Conservation (phyloP, 2,329 filamentous ascomycete species). For the Penicillium polonicum region DNA sequence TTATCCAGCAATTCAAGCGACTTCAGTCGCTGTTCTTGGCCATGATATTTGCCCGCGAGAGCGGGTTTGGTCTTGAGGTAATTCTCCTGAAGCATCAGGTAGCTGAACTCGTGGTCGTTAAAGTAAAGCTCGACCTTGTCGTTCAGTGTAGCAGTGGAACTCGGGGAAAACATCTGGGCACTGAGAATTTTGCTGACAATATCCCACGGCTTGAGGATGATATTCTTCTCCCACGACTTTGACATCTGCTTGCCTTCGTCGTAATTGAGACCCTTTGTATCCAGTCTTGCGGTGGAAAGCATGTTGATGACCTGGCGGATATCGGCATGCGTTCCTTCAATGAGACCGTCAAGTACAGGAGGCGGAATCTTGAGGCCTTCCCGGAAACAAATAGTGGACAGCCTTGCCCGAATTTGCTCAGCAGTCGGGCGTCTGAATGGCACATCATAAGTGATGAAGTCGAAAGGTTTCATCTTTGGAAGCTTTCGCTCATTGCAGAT, state of each 20-base stretch:
- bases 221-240: slow-evolving; percentile 97
- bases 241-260: slow-evolving; percentile 91
- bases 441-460: slow-evolving; percentile 78
- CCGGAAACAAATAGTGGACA: slow-evolving; percentile 92
- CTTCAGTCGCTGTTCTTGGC: slow-evolving; percentile 72
- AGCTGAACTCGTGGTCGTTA: slow-evolving; percentile 98
- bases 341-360: slow-evolving; percentile 84
- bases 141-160: slow-evolving; percentile 83
- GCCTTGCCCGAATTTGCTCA: slow-evolving; percentile 84
- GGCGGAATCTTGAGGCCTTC: slow-evolving; percentile 84
- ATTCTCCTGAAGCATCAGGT: slow-evolving; percentile 97
- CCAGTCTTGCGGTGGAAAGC: slow-evolving; percentile 90
- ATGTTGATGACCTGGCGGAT: slow-evolving; percentile 99
- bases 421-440: slow-evolving; percentile 85
- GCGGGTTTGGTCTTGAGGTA: slow-evolving; percentile 83
- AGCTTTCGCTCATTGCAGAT: slow-evolving; percentile 94
- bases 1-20: slow-evolving; percentile 81
- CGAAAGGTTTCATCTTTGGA: slow-evolving; percentile 98
- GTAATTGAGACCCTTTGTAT: slow-evolving; percentile 75
- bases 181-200: slow-evolving; percentile 91
- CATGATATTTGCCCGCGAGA: slow-evolving; percentile 59
- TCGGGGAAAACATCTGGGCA: slow-evolving; percentile 78
- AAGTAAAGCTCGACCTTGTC: slow-evolving; percentile 99
- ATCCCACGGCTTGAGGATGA: slow-evolving; percentile 96
- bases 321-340: slow-evolving; percentile 92